Conservation (phyloP, 2,329 filamentous ascomycete species). For the Xylariaceae sp. region DNA sequence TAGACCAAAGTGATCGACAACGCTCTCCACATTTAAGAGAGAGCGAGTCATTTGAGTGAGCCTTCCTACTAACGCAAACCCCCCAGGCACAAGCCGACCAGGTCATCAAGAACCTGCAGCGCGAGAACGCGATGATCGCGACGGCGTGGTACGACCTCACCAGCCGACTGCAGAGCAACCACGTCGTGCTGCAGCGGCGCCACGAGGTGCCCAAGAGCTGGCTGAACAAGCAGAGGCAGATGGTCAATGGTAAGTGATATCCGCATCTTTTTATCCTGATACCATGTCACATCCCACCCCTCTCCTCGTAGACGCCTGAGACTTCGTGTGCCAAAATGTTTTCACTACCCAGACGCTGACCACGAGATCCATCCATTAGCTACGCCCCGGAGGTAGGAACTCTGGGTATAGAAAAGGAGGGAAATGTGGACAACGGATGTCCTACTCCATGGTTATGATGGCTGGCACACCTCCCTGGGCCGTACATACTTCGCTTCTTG, state of each 20-base stretch:
- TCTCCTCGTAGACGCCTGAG: too few relatives aligned
- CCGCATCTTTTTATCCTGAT: background rate
- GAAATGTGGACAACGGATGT: background rate
- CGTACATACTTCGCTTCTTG: background rate
- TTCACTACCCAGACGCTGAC: too few relatives aligned
- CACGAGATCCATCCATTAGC: too few relatives aligned
- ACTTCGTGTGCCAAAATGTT: too few relatives aligned
- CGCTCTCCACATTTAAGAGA: background rate
- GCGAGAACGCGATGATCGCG: conserved; percentile 77
- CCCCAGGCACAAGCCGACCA: conserved; percentile 54
- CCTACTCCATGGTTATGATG: background rate
- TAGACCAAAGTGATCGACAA: conserved; percentile 2
- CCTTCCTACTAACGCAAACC: background rate
- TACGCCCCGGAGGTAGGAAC: conserved; percentile 39
- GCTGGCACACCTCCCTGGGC: background rate
- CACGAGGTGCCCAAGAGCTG: conserved; percentile 78
- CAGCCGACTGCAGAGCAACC: conserved; percentile 78
- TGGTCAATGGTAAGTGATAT: conserved; percentile 61
- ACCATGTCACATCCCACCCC: background rate
- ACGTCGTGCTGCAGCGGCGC: conserved; percentile 74
- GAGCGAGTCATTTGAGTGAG: background rate
- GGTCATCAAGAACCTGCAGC: conserved; percentile 69
- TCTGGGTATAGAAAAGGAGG: conserved; percentile 12
- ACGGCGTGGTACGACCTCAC: conserved; percentile 88
- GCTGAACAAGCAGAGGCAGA: conserved; percentile 79